Evolutionary conservation across 169 alveolate species (phyloP), one percentile per base, ranked within the genome.

Genomic region (Eimeria praecox): DNA sequence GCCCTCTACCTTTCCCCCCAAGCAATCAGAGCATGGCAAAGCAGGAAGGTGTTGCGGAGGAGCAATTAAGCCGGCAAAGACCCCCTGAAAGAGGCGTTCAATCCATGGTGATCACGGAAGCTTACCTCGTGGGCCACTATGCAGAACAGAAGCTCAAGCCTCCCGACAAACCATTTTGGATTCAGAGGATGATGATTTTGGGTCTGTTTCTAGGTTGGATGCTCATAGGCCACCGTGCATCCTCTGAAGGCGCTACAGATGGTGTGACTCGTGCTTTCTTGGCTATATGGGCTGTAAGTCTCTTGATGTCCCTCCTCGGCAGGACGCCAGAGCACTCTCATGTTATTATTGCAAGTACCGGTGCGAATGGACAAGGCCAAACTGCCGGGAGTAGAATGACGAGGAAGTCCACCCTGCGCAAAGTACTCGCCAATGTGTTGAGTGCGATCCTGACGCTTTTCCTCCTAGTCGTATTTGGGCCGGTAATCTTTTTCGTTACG

Each of bases 321-420:
- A 78, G 6, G 30, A 38, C 83, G 83, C 69, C 88, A 44, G 88
- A 44, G 46, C 88, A 22, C 88, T 42, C 88, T 14, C 40, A n/a
- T 27, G 12, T 44, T 8, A 44, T 24, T 27, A n/a, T 40, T 38
- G 52, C 86, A 40, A 20, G 40, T 42, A 8, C 86, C 40, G 86
- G 88, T 8, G 66, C 3, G 42, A n/a, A 3, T 44, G 44, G 44
- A 40, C 42, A 3, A 24, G 46, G 64, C 2, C 62, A 46, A 24
- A n/a, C 64, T 44, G 64, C 66, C 35, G 44, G 40, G 66, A 78
- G 18, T 10, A 42, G 35, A 75, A 20, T 18, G 27, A 27, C 69
- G 22, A 78, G 9, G 40, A 27, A 20, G 42, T 46, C 40, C 46
- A 78, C 10, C 46, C 66, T 78, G 88, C 30, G 88, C 64, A 42